phyloP scores from a whole-genome alignment of 1,139 yeast species.

The Pichiaceae sp. region DNA sequence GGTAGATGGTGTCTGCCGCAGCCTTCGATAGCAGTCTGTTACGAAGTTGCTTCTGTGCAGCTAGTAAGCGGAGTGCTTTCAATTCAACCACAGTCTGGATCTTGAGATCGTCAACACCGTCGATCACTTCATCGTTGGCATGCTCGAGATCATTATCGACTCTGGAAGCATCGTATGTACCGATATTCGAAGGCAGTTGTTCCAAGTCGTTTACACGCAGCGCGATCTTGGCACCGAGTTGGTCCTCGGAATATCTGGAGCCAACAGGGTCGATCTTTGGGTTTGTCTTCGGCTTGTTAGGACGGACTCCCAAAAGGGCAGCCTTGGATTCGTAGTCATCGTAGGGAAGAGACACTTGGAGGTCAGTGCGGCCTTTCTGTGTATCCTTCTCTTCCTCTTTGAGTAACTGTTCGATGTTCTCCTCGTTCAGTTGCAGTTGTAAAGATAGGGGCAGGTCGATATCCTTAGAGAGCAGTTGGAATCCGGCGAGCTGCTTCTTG shows the following conservation, averaged over 20 bases:
- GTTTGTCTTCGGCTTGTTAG: slow-evolving; percentile 47
- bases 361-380: slow-evolving; percentile 4
- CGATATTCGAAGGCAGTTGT: slow-evolving; percentile 35
- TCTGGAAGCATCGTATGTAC: slow-evolving; percentile 48
- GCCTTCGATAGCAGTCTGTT: slow-evolving; percentile 61
- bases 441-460: slow-evolving; percentile 54
- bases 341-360: slow-evolving; percentile 8
- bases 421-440: slow-evolving; percentile 18
- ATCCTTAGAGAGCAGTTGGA: slow-evolving; percentile 71
- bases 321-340: slow-evolving; percentile 23
- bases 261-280: slow-evolving; percentile 67
- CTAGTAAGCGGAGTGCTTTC: slow-evolving; percentile 68
- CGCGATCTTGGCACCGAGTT: slow-evolving; percentile 49
- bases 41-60: slow-evolving; percentile 80
- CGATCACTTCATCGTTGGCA: slow-evolving; percentile 50
- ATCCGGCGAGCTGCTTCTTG: slow-evolving; percentile 62
- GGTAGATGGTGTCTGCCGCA: slow-evolving; percentile 56
- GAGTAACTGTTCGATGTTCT: slow-evolving; percentile 4
- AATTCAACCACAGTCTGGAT: slow-evolving; percentile 70
- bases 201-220: slow-evolving; percentile 71
- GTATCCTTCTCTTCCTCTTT: slow-evolving; percentile 9
- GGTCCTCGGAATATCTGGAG: slow-evolving; percentile 43
- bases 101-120: slow-evolving; percentile 31
- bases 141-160: slow-evolving; percentile 46
- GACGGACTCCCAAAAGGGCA: slow-evolving; percentile 24